phyloP scores from a whole-genome alignment of 805 yeast genomes.

The Candida methanosorbosa region DNA sequence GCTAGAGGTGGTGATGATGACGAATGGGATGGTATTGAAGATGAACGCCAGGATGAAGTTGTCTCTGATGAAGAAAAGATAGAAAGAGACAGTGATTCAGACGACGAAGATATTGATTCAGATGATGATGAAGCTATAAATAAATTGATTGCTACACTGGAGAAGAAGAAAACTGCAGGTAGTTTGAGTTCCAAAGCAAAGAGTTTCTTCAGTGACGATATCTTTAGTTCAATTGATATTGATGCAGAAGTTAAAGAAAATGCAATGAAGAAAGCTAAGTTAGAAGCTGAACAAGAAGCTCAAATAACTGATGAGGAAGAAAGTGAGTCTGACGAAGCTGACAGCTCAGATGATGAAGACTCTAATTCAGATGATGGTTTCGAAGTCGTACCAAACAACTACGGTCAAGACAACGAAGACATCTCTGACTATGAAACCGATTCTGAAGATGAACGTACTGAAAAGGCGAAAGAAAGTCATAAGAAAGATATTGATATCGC shows the following conservation, averaged over 20 bases:
- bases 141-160: slow-evolving; percentile 45
- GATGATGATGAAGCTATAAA: slow-evolving; percentile 70
- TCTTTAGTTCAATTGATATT: slow-evolving; percentile 40
- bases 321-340: slow-evolving; percentile 5
- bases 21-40: slow-evolving; percentile 73
- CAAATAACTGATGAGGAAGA: slow-evolving; percentile 1
- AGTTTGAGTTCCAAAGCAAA: slow-evolving; percentile 33
- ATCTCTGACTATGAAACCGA: slow-evolving; percentile 36
- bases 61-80: slow-evolving; percentile 22
- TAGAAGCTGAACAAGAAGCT: slow-evolving; percentile 8
- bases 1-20: slow-evolving; percentile 73
- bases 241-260: slow-evolving; percentile 7
- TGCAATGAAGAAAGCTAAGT: slow-evolving; percentile 4
- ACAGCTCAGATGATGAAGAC: slow-evolving; percentile 11
- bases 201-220: slow-evolving; percentile 40
- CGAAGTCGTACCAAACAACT: slow-evolving; percentile 38
- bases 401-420: slow-evolving; percentile 25
- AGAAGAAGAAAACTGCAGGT: slow-evolving; percentile 35
- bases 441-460: slow-evolving; percentile 43
- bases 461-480: slow-evolving; percentile 36
- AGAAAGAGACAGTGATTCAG: slow-evolving; percentile 36
- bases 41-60: slow-evolving; percentile 25
- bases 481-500: slow-evolving; percentile 70
- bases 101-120: slow-evolving; percentile 35
- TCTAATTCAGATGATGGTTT: slow-evolving; percentile 23